Evolutionary conservation across 2,329 filamentous ascomycete species (phyloP).

Genomic region (Xylariaceae sp.): DNA sequence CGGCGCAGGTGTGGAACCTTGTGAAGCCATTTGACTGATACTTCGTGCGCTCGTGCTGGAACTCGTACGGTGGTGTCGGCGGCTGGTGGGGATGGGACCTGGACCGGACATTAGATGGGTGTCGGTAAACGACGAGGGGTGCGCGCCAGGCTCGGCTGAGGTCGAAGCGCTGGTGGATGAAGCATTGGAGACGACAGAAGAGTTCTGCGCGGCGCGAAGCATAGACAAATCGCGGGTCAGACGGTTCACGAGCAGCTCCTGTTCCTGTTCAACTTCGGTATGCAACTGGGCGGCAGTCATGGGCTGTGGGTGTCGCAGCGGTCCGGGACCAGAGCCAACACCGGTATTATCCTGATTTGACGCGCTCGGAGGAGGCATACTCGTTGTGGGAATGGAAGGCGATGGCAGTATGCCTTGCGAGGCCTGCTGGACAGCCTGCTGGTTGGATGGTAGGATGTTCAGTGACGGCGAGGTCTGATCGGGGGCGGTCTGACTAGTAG

Average conservation of each 20-base stretch:
- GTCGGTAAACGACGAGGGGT: slow-evolving; percentile 37
- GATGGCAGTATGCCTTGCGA: slow-evolving; percentile 31
- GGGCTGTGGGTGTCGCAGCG: slow-evolving; percentile 80
- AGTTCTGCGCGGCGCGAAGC: slow-evolving; percentile 68
- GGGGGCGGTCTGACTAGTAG: slow-evolving; percentile 35
- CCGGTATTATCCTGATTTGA: slow-evolving; percentile 35
- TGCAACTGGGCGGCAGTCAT: slow-evolving; percentile 87
- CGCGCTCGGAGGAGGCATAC: slow-evolving; percentile 24
- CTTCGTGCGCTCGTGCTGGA: slow-evolving; percentile 54
- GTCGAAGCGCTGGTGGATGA: slow-evolving; percentile 54
- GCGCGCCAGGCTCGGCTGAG: slow-evolving; percentile 40
- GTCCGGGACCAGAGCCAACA: slow-evolving; percentile 59
- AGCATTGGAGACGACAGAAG: slow-evolving; percentile 61
- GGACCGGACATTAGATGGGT: slow-evolving; percentile 52
- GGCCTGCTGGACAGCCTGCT: slow-evolving; percentile 39
- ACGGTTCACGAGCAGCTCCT: slow-evolving; percentile 94
- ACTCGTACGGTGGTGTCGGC: slow-evolving; percentile 54
- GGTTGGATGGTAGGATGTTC: slow-evolving; percentile 53
- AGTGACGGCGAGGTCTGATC: slow-evolving; percentile 33
- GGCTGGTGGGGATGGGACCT: slow-evolving; percentile 49
- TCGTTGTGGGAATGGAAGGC: slow-evolving; percentile 17
- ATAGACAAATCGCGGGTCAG: slow-evolving; percentile 83
- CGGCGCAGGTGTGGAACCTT: slow-evolving; percentile 31
- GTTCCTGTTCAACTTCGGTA: slow-evolving; percentile 86
- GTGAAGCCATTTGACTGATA: slow-evolving; percentile 37